Evolutionary conservation across 176 grass and related monocot species (phyloP).

Genomic region (Echinochloa phyllopogon): DNA sequence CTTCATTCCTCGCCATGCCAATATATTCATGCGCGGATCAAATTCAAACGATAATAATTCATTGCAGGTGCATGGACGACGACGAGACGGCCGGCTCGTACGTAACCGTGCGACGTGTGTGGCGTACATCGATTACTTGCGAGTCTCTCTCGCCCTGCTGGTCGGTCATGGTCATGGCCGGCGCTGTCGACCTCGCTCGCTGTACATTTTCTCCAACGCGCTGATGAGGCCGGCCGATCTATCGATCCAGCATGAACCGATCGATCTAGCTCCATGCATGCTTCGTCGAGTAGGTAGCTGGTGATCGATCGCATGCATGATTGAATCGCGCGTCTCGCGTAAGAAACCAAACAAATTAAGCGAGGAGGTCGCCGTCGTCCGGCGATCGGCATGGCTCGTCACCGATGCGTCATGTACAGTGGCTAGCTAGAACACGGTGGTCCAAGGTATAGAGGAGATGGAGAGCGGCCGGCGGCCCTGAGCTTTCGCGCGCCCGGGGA

Average conservation of each 20-base stretch:
- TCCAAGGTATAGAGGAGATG: no score
- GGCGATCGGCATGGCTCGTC: not conserved
- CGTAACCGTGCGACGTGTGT: constrained; percentile 15
- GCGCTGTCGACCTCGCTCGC: not conserved
- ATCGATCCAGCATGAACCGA: no score
- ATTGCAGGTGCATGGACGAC: not conserved
- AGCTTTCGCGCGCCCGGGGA: not conserved
- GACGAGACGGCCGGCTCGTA: not conserved
- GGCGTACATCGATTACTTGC: constrained; percentile 7
- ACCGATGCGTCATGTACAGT: not conserved
- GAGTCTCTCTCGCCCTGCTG: not conserved
- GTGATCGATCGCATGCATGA: not conserved
- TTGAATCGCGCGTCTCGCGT: not conserved
- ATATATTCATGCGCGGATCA: not conserved
- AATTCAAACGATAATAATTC: not conserved
- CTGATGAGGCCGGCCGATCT: not conserved
- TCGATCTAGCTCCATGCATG: not conserved
- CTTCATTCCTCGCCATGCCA: not conserved
- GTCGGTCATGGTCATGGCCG: not conserved
- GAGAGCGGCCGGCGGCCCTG: not conserved
- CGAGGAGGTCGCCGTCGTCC: not conserved
- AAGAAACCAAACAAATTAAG: not conserved
- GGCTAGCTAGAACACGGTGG: no score
- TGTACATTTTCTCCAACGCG: not conserved
- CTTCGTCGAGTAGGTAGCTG: not conserved